phyloP scores from a whole-genome alignment of 352 stramenopile species.

The Phytophthora agathidicida region DNA sequence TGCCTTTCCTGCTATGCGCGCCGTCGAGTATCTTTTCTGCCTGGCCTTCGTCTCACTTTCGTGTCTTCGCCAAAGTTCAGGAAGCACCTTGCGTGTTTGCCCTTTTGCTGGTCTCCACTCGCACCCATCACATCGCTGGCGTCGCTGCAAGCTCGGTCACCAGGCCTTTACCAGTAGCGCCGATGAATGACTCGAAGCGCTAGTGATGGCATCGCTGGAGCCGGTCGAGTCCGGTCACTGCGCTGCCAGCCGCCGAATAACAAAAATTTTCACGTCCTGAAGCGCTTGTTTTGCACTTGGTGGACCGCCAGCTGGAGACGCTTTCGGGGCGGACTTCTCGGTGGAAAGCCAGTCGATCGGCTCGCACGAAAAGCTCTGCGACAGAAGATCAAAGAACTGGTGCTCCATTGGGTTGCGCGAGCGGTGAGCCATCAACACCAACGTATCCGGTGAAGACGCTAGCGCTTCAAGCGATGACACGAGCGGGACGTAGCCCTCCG shows the following conservation, averaged over 20 bases:
- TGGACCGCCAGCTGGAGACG: slow-evolving; percentile 7
- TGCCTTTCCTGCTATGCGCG: slow-evolving; percentile 13
- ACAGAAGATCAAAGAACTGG: slow-evolving; percentile 77
- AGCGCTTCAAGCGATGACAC: slow-evolving; percentile 62
- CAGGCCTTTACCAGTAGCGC: slow-evolving; percentile 26
- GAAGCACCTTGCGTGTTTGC: slow-evolving; percentile 28
- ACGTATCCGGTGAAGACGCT: slow-evolving; percentile 37
- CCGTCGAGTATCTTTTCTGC: slow-evolving; percentile 25
- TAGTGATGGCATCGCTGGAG: slow-evolving; percentile 14
- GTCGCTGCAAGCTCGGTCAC: slow-evolving; percentile 7
- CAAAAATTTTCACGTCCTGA: slow-evolving; percentile 79
- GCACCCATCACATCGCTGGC: slow-evolving; percentile 30
- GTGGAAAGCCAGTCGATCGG: slow-evolving; percentile 51
- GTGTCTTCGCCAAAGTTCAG: slow-evolving; percentile 17
- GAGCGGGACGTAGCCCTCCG: slow-evolving; percentile 69
- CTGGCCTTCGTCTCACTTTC: slow-evolving; percentile 18
- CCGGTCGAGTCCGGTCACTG: slow-evolving; percentile 18
- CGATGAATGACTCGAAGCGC: slow-evolving; percentile 4
- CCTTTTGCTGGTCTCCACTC: slow-evolving; percentile 11
- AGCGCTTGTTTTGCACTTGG: slow-evolving; percentile 39
- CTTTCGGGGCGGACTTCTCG: slow-evolving; percentile 21
- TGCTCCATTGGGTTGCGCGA: slow-evolving; percentile 84
- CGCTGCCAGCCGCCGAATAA: slow-evolving; percentile 37
- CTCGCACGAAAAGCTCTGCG: slow-evolving; percentile 47
- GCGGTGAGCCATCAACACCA: slow-evolving; percentile 78